Evolutionary conservation across 2,329 filamentous ascomycete genomes (phyloP), one percentile per base, ranked within the genome.

Genomic region (Sphaerulina musiva): DNA sequence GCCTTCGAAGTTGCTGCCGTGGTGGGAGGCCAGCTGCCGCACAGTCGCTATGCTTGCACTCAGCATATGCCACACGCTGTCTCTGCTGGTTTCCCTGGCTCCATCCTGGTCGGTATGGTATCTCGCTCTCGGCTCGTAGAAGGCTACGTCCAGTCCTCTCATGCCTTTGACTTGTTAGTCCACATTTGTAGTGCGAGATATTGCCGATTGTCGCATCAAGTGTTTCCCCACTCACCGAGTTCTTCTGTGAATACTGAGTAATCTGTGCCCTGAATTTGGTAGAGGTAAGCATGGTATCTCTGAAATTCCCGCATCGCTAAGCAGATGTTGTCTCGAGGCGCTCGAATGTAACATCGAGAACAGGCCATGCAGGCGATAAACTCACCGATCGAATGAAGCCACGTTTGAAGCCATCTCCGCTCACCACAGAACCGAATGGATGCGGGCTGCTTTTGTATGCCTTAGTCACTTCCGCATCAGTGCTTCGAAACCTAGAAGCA

Each of bases 51-150:
- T 73, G 5, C 90, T 83, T 11, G 85, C 85, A 38, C 89, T 95
- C 38, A 98, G 77, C 93, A 98, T 97, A 69, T 97, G 91, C 91
- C 91, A 97, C 17, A 97, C 72, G 2, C 81, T 83, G 48, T 80
- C 75, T 10, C 71, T 64, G n/a, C 83, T 86, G 0, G 90, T 86
- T 70, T 96, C 89, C 39, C 81, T 82, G 2, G 84, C 78, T 67
- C 95, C 89, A 68, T 98, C 93, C 66, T 95, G 83, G 57, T 89
- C 80, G 0, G 92, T 97, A 68, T 98, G 93, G 66, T 98, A 98
- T 54, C 88, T 78, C 17, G 89, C 81, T 49, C 93, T 80, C 1
- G 92, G 92, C 60, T 84, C 82, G 74, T 89, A 92, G 71, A 97
- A 98, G 6, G 93, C 90, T 55, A 97, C 80, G 69, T 98, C 93